Evolutionary conservation across 2,329 filamentous ascomycete species (phyloP).

Genomic region (Mycosphaerelloides madeirae): DNA sequence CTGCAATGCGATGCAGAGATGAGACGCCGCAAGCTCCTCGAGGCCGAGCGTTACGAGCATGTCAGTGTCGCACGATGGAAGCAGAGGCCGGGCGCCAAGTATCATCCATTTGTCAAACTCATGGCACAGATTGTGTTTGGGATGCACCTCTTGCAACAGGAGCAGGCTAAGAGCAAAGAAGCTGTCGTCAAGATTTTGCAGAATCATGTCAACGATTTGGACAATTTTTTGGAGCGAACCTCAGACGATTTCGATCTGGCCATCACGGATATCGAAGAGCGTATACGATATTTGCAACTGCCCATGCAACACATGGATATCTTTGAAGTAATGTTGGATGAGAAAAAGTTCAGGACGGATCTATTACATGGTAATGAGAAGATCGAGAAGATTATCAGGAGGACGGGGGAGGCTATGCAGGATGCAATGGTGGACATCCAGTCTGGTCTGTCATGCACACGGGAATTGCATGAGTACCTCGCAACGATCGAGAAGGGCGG

Average conservation of each 20-base stretch:
- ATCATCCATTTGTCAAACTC: conserved; percentile 86
- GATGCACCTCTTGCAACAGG: conserved; percentile 78
- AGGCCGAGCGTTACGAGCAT: conserved; percentile 62
- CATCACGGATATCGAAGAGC: conserved; percentile 70
- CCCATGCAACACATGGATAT: conserved; percentile 77
- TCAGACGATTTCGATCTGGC: conserved; percentile 80
- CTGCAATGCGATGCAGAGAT: conserved; percentile 50
- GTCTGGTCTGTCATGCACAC: conserved; percentile 70
- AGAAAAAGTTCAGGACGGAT: conserved; percentile 73
- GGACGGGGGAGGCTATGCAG: conserved; percentile 70
- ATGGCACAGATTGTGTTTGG: conserved; percentile 91
- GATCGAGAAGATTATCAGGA: conserved; percentile 82
- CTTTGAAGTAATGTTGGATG: conserved; percentile 84
- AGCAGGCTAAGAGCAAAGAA: conserved; percentile 79
- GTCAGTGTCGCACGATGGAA: conserved; percentile 73
- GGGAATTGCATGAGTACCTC: conserved; percentile 73
- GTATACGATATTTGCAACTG: conserved; percentile 73
- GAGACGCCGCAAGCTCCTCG: conserved; percentile 63
- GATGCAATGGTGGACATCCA: conserved; percentile 74
- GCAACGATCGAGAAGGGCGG: conserved; percentile 51
- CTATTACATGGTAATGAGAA: conserved; percentile 84
- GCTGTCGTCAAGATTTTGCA: conserved; percentile 88
- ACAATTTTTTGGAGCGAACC: conserved; percentile 81
- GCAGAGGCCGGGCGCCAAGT: conserved; percentile 66
- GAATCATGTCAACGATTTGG: conserved; percentile 87